Conservation (phyloP, 148 eudicot species). For the Selenicereus undatus region DNA sequence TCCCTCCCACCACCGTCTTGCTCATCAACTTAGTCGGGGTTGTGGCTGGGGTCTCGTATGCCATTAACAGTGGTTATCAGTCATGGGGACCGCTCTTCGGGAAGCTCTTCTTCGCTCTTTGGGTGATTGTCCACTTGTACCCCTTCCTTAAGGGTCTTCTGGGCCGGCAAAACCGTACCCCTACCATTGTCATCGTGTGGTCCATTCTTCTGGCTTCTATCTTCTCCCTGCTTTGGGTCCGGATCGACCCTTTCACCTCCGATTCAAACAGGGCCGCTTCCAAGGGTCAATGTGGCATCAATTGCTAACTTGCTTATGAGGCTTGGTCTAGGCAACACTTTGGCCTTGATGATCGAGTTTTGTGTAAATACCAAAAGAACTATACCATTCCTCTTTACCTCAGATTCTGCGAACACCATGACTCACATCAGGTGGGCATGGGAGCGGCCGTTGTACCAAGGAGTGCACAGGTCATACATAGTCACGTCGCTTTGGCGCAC, state of each 20-base stretch:
- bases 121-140: slow-evolving; percentile 81
- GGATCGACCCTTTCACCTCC: slow-evolving; percentile 70
- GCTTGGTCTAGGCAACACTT: too few species aligned
- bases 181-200: slow-evolving; percentile 87
- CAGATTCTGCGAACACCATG: too few species aligned
- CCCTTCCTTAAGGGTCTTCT: slow-evolving; percentile 86
- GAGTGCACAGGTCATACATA: too few species aligned
- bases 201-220: slow-evolving; percentile 74
- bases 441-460: too few species aligned
- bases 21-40: slow-evolving; percentile 69
- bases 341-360: neutral
- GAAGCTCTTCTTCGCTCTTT: slow-evolving; percentile 68
- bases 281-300: slow-evolving; percentile 50
- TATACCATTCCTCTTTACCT: neutral
- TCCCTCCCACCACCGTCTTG: slow-evolving; percentile 79
- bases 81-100: slow-evolving; percentile 91
- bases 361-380: slow-evolving; percentile 20
- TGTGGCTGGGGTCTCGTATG: slow-evolving; percentile 76
- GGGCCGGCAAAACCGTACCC: slow-evolving; percentile 76
- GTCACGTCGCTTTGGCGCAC: too few species aligned
- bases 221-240: slow-evolving; percentile 80
- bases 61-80: slow-evolving; percentile 75
- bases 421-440: too few species aligned
- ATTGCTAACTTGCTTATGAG: slow-evolving; percentile 32
- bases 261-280: slow-evolving; percentile 30